Conservation (phyloP, 2,329 filamentous ascomycete species). For the Triangularia setosa region DNA sequence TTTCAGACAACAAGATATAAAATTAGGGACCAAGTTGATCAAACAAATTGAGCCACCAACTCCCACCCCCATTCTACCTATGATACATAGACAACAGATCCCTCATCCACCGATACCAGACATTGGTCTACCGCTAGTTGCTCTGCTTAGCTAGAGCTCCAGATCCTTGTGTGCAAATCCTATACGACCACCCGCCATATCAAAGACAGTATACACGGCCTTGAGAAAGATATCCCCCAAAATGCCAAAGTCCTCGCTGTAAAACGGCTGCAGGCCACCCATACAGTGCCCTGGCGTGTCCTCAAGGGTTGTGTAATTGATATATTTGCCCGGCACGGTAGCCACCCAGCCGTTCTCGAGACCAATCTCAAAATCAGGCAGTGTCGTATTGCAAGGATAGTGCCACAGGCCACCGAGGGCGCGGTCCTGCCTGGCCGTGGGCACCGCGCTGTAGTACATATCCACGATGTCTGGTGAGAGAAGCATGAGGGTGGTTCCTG, state of each 20-base stretch:
- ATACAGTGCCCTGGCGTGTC: background rate
- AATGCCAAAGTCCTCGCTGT: background rate
- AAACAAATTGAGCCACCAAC: background rate
- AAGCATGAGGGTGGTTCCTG: constrained; percentile 2
- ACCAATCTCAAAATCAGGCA: constrained; percentile 4
- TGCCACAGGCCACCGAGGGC: background rate
- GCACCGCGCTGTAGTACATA: constrained; percentile 1
- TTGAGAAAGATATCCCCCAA: constrained; percentile 2
- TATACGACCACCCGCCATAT: background rate
- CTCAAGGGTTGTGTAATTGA: background rate
- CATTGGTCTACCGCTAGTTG: no score
- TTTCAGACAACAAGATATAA: background rate
- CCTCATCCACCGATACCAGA: no score
- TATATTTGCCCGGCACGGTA: background rate
- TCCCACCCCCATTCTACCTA: background rate
- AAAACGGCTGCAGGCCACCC: background rate
- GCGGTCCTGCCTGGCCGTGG: background rate
- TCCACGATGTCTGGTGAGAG: background rate
- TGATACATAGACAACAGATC: background rate
- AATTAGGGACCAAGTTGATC: background rate
- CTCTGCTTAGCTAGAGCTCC: background rate
- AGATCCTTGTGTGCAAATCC: constrained; percentile 4
- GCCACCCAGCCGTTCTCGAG: background rate
- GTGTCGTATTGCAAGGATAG: background rate
- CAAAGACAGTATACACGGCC: background rate